Base-by-base conservation (phyloP, 1,284 basidiomycete genomes). In the Psilocybe mexicana region DNA sequence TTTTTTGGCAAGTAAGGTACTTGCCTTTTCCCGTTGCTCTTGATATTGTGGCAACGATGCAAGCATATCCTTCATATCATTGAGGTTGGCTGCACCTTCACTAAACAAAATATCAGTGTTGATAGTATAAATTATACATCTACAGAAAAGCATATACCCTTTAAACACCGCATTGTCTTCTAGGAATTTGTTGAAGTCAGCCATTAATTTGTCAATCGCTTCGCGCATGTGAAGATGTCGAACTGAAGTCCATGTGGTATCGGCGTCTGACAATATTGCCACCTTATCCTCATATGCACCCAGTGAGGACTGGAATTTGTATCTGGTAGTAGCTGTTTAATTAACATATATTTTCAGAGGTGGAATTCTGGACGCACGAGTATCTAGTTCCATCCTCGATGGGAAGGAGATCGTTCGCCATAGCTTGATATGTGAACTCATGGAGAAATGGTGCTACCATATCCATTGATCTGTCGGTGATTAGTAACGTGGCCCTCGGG, bases 61-160 rank as follows among this genome's bases (percentile, higher is more conserved):
- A 44, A 99, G 81, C 96, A 99, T 98, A 69, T 99, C 96, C 72
- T 98, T 97, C 92, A 99, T 96, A 73, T 98, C 96, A 70, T 95
- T 96, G 57, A 99, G 76, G 67, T 86, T 96, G 49, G 91, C 91
- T 12, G 88, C 90, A n/a, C 90, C 88, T 64, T 88, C 86, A 42
- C 88, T 90, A 54, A 33, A 54, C 48, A 46, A 51, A 38, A 54
- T 25, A 40, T 35, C 36, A 55, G 35, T 24, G 36, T 35, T 6
- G 12, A 10, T 18, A 57, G 43, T 35, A 6, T 23, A 40, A 11
- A 25, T 25, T 33, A 60, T 35, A 48, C 58, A 43, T n/a, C 26
- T 7, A 44, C 43, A 33, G 44, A 46, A 46, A 44, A 7, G 4
- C 38, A 78, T 86, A 60, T 70, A 87, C 90, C 88, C 84, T 69